Evolutionary conservation across 345 rosid species (phyloP), one percentile per base, ranked within the genome.

Genomic region (Gossypium rotundifolium): DNA sequence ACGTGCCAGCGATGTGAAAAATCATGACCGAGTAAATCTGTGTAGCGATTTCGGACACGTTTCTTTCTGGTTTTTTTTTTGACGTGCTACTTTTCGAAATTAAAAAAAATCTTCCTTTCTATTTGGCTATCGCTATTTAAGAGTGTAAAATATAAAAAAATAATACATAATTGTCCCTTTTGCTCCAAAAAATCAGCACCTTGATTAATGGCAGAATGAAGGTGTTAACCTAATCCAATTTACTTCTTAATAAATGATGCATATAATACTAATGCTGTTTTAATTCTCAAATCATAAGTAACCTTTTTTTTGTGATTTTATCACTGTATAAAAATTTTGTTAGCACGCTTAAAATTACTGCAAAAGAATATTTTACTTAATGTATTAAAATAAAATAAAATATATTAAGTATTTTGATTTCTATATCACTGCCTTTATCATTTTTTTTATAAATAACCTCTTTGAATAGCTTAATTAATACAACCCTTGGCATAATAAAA

Each of bases 11-110:
- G 17, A 65, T 57, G 40, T 55, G 40, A 54, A 72, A 62, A 17
- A 33, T 33, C 2, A 8, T 63, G 74, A 67, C 81, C 77, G 65
- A 75, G 77, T 73, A 70, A 76, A 33, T 59, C 25, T n/a, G 38
- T 52, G 44, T 11, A 14, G 53, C 52, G 45, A 65, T 27, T 61
- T 52, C 8, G 1, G 51, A 48, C 52, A 76, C 49, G 64, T 65
- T 59, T 70, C 65, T 18, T 7, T 9, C 16, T 4, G 1, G 1
- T 8, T 2, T 9, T 33, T 68, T 60, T n/a, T 14, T n/a, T 42
- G 38, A 60, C 29, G 17, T 12, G n/a, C 10, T 20, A 18, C 1
- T n/a, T 54, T 9, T 20, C 45, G 40, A 33, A 33, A 33, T 66
- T 22, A 58, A 22, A 3, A 3, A 17, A 17, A 9, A n/a, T 40